Evolutionary conservation across 2,329 filamentous ascomycete genomes (phyloP).

Genomic region (Fusarium zealandicum): DNA sequence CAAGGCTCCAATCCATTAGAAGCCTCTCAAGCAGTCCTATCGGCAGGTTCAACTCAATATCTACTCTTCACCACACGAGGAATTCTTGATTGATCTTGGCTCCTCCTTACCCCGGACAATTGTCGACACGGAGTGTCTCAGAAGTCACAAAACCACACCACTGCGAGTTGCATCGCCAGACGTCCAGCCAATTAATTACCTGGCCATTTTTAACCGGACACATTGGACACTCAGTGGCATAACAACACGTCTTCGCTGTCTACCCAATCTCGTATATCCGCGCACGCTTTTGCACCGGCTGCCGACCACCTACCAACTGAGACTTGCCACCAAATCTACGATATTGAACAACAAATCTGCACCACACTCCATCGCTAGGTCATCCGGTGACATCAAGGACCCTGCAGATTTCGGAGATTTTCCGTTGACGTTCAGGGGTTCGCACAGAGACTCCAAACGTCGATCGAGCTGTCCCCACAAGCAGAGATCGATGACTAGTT

Average conservation of each 20-base stretch:
- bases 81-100: not conserved
- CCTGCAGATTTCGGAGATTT: slow-evolving; percentile 4
- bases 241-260: slow-evolving; percentile 5
- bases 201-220: slow-evolving; percentile 18
- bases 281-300: slow-evolving; percentile 27
- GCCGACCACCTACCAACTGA: not conserved
- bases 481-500: not conserved
- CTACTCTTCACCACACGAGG: not conserved
- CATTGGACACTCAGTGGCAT: slow-evolving; percentile 11
- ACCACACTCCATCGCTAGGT: not conserved
- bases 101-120: not conserved
- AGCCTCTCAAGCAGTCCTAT: no score
- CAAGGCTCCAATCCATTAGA: no score
- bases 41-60: not conserved
- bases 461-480: slow-evolving; percentile 2
- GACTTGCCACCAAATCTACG: not conserved
- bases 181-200: slow-evolving; percentile 13
- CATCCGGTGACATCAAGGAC: not conserved
- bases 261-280: slow-evolving; percentile 14
- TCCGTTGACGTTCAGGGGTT: not conserved
- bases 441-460: not conserved
- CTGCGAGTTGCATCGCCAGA: slow-evolving; percentile 5
- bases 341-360: not conserved
- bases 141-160: slow-evolving; percentile 3
- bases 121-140: slow-evolving; percentile 2